Conservation (phyloP, 1,284 basidiomycete genomes). For the Golubevia sp. region DNA sequence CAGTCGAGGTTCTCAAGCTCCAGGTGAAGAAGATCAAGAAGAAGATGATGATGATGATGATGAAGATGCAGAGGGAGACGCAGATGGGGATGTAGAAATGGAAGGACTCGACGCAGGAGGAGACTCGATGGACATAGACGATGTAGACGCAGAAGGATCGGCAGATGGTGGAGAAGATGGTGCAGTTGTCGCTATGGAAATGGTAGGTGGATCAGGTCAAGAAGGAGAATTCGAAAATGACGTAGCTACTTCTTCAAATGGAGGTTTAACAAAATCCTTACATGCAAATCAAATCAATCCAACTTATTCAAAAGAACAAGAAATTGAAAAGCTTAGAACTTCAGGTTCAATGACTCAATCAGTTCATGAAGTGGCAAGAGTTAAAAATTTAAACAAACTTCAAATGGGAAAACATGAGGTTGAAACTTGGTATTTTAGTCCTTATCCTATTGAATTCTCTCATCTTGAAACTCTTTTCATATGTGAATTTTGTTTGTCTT, state of each 20-base stretch:
- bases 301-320: constrained; percentile 85
- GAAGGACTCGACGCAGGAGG: constrained; percentile 7
- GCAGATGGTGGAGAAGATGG: constrained; percentile 62
- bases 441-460: constrained; percentile 96
- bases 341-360: constrained; percentile 99
- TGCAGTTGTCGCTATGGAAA: constrained; percentile 64
- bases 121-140: constrained; percentile 56
- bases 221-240: constrained; percentile 41
- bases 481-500: constrained; percentile 85
- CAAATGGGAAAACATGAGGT: constrained; percentile 96
- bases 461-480: constrained; percentile 93
- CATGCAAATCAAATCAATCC: constrained; percentile 63
- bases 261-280: constrained; percentile 65
- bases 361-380: constrained; percentile 92
- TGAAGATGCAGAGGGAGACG: constrained; percentile 54
- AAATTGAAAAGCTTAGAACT: constrained; percentile 96
- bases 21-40: constrained; percentile 32
- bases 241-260: constrained; percentile 51
- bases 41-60: constrained; percentile 65
- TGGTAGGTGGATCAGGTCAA: constrained; percentile 57
- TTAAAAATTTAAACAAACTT: constrained; percentile 96
- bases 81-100: constrained; percentile 14
- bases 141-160: constrained; percentile 69
- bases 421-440: constrained; percentile 99
- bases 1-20: constrained; percentile 11